phyloP scores from a whole-genome alignment of 345 rosid genomes.

The thale cress (Arabidopsis thaliana) region DNA sequence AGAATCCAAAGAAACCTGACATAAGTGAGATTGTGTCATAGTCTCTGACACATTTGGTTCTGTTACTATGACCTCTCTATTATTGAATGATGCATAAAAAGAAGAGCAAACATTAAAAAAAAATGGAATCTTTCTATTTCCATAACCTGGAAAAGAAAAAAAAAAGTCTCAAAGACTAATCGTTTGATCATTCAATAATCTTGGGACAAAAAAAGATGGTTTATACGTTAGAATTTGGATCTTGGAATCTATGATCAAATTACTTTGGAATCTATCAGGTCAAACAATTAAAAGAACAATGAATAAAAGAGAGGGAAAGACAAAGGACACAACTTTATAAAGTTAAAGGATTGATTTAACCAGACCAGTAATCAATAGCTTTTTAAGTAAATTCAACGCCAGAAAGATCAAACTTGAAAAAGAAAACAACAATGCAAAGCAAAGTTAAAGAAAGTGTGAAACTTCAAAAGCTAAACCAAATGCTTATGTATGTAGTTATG shows the following conservation, averaged over 20 bases:
- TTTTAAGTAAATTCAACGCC: slow-evolving; percentile 38
- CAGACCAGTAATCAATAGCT: slow-evolving; percentile 31
- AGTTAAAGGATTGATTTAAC: slow-evolving; percentile 40
- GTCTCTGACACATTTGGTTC: slow-evolving; percentile 46
- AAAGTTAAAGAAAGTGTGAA: slow-evolving; percentile 32
- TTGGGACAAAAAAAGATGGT: slow-evolving; percentile 1
- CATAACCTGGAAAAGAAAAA: slow-evolving; percentile 8
- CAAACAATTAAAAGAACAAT: slow-evolving; percentile 44
- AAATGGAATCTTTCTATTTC: slow-evolving; percentile 48
- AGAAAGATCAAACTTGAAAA: slow-evolving; percentile 24
- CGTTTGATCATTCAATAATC: slow-evolving; percentile 16
- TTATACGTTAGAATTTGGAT: slow-evolving; percentile 19
- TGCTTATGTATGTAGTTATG: background rate
- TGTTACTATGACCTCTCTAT: slow-evolving; percentile 50
- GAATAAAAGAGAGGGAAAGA: slow-evolving; percentile 40
- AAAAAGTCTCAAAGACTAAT: slow-evolving; percentile 12
- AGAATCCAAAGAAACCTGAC: slow-evolving; percentile 41
- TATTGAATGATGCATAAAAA: slow-evolving; percentile 54
- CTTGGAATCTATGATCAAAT: slow-evolving; percentile 38
- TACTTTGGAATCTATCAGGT: slow-evolving; percentile 44
- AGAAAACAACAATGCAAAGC: slow-evolving; percentile 19
- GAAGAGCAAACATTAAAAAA: slow-evolving; percentile 40
- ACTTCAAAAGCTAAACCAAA: background rate
- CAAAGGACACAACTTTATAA: slow-evolving; percentile 41
- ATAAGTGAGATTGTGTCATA: slow-evolving; percentile 40